These are phyloP conservation scores for Apostasia shenzhenica DNA, from an alignment of 106 monocot species.

Conservation along the genomic window DNA sequence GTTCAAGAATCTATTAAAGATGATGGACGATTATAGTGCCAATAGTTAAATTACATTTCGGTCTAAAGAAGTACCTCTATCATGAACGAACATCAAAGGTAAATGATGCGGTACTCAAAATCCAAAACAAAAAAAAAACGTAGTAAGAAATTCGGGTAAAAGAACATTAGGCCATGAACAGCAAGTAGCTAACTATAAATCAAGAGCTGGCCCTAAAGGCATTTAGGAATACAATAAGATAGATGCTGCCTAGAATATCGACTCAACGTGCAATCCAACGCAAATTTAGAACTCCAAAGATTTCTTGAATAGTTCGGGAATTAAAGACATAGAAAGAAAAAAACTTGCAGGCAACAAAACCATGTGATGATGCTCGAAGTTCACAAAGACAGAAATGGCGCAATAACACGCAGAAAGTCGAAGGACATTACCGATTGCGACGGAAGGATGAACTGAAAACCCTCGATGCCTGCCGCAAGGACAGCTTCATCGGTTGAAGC, in stretches of 20 bases:
- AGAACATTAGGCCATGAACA: background rate
- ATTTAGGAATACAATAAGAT: background rate
- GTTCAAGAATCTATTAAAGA: too few relatives aligned
- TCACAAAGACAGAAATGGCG: background rate
- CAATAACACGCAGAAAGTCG: background rate
- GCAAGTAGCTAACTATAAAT: background rate
- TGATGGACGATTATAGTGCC: too few relatives aligned
- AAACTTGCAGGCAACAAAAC: too few relatives aligned
- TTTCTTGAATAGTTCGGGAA: background rate
- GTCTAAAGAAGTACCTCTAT: too few relatives aligned
- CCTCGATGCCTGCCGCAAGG: background rate
- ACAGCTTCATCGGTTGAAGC: background rate
- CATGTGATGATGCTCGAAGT: too few relatives aligned
- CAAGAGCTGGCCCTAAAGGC: background rate
- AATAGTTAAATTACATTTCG: too few relatives aligned
- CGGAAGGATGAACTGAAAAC: slow-evolving; percentile 1
- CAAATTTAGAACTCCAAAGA: background rate
- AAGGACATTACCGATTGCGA: background rate
- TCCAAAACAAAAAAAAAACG: too few relatives aligned
- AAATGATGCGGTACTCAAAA: too few relatives aligned
- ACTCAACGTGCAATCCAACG: background rate
- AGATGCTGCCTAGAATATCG: background rate
- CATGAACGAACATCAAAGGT: too few relatives aligned
- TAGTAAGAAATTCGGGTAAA: too few relatives aligned
- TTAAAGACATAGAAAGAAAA: background rate